These are phyloP conservation scores for Phytophthora meadii DNA, from an alignment of 352 stramenopile genomes.

Conservation along the genomic window DNA sequence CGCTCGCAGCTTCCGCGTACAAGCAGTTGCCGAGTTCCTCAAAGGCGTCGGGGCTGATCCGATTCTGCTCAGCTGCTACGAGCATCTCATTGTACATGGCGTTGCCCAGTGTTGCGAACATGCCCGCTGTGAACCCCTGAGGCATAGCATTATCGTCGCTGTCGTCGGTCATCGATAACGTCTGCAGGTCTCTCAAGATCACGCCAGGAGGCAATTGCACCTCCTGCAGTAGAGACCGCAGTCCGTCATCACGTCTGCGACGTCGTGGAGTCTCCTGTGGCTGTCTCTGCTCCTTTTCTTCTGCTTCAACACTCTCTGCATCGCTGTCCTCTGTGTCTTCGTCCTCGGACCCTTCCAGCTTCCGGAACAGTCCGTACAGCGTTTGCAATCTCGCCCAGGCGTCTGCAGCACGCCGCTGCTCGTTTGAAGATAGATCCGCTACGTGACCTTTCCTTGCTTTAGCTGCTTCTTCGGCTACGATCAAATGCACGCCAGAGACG, in stretches of 20 bases:
- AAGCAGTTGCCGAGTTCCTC: constrained; percentile 60
- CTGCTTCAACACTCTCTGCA: constrained; percentile 16
- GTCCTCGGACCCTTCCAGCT: constrained; percentile 35
- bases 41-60: constrained; percentile 58
- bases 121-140: constrained; percentile 73
- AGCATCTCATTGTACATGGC: constrained; percentile 77
- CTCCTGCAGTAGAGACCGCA: constrained; percentile 58
- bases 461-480: constrained; percentile 11
- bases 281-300: not conserved
- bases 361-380: constrained; percentile 69
- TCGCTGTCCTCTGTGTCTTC: constrained; percentile 32
- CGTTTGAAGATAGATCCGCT: constrained; percentile 42
- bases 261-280: constrained; percentile 9
- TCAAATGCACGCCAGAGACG: constrained; percentile 33
- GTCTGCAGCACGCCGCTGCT: constrained; percentile 58
- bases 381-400: constrained; percentile 65
- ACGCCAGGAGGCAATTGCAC: constrained; percentile 43
- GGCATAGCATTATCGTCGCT: constrained; percentile 47
- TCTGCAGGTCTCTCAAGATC: constrained; percentile 60
- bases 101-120: constrained; percentile 76
- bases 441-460: constrained; percentile 24
- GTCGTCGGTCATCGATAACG: constrained; percentile 38
- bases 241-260: constrained; percentile 47
- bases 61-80: constrained; percentile 46
- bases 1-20: constrained; percentile 49